Evolutionary conservation across 75 land plant genomes (phyloP), one percentile per base, ranked within the genome.

Genomic region (Azolla pinnata): DNA sequence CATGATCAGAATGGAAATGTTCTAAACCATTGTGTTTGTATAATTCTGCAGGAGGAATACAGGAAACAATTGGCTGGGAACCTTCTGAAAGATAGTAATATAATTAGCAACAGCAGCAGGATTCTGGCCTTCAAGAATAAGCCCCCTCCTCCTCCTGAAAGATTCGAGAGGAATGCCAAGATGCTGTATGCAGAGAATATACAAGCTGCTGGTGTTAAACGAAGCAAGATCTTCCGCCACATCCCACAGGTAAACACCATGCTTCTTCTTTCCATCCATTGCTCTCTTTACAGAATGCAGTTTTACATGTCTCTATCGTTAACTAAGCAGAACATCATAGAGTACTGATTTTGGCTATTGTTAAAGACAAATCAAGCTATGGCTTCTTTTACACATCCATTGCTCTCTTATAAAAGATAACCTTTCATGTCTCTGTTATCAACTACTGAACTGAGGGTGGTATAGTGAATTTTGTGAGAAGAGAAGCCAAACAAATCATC

Each of bases 31-130:
- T 26, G 18, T 54, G 38, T 61, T 0, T 59, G 4, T 0, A n/a
- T n/a, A n/a, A n/a, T n/a, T n/a, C n/a, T 46, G 23, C 75, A 81
- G 79, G 77, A 76, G 27, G 73, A 57, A 31, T 84, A 84, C 66
- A 68, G 69, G 66, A 69, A 60, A 62, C 67, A 64, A 51, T 33
- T 84, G 47, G 81, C 74, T 33, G 83, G 79, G 33, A 67, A 67
- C 34, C 50, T 85, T 30, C 62, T 68, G 25, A 50, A 67, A 29
- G 79, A 75, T 64, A 56, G 58, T 0, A 73, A 67, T 58, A 75
- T 62, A 10, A 31, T 42, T 31, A 71, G 66, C 38, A 57, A n/a
- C n/a, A n/a, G 62, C 42, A 78, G 62, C 9, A 72, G 61, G 59
- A 82, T 82, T 45, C 49, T 82, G 59, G 68, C 67, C 7, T 85